Percentiles rank a stretch among this genome's conserved stretches.
phyloP scores from a whole-genome alignment of 2,329 filamentous ascomycete species.

The Phialemonium atrogriseum region DNA sequence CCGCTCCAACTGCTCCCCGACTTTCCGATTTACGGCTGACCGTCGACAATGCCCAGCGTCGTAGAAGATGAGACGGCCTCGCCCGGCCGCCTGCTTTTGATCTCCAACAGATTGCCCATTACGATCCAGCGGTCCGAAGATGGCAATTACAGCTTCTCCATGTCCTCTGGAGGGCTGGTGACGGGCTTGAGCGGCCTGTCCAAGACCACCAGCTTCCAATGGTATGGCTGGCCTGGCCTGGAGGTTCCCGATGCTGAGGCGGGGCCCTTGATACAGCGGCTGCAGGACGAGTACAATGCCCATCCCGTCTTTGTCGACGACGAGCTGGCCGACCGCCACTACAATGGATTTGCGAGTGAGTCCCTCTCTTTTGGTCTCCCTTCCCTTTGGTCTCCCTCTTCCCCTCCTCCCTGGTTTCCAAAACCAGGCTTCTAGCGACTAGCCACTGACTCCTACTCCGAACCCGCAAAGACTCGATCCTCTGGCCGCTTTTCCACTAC shows the following conservation, averaged over 20 bases:
- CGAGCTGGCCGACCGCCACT: constrained; percentile 87
- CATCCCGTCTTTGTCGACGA: constrained; percentile 91
- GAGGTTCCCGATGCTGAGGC: constrained; percentile 84
- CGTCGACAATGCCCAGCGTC: constrained; percentile 29
- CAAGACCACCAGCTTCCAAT: constrained; percentile 91
- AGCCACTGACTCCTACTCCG: too few relatives aligned
- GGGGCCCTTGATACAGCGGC: constrained; percentile 60
- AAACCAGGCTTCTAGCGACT: too few relatives aligned
- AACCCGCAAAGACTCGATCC: constrained; percentile 66
- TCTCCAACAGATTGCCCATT: constrained; percentile 92
- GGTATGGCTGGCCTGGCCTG: constrained; percentile 96
- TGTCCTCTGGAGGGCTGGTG: constrained; percentile 94
- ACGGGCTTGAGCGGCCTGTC: constrained; percentile 85
- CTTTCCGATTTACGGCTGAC: too few relatives aligned
- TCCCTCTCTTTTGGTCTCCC: constrained; percentile 2
- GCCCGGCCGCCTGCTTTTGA: constrained; percentile 60
- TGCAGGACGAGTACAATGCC: constrained; percentile 82
- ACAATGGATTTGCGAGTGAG: constrained; percentile 96
- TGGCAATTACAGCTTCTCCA: constrained; percentile 86
- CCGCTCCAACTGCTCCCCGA: too few relatives aligned
- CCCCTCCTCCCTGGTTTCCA: background rate
- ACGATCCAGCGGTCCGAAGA: constrained; percentile 92
- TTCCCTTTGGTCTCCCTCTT: constrained; percentile 2
- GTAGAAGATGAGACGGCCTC: constrained; percentile 24
- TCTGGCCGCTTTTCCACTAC: constrained; percentile 98